Base-by-base conservation (phyloP, 345 rosid species). In the Conringia planisiliqua region DNA sequence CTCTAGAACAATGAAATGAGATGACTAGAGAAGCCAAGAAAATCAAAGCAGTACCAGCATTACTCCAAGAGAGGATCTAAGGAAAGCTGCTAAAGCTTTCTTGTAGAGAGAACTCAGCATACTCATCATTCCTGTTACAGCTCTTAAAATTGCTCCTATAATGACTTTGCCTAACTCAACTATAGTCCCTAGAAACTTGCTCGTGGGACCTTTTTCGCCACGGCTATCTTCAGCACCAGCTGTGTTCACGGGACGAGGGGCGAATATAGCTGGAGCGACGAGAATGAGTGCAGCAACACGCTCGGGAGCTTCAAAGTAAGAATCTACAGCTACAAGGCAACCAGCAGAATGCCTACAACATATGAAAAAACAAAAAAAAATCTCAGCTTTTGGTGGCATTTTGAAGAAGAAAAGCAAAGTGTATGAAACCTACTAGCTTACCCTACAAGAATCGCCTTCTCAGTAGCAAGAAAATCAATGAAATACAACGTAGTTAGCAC, bases 301-400 rank as follows among this genome's bases (percentile, higher is more conserved):
- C 78, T 90, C 95, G 0, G 97, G 98, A 81, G 96, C 91, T 83
- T 94, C 91, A 72, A 89, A 87, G 78, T 94, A 94, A 22, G 97
- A 36, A 74, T 94, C 77, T 39, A 94, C 75, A 12, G 98, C 96
- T 42, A 91, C 89, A 83, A 88, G 86, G 30, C 87, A 84, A 68
- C 97, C 96, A 38, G 97, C 96, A 42, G 98, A 94, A 72, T 90
- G 97, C 81, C 98, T 91, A 83, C 33, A 56, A 62, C 51, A 68
- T 57, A 57, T 36, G 50, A 3, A 65, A 33, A 16, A 12, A 35
- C 6, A 6, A 44, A 3, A 56, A 73, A 11, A 1, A 56, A 75
- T 27, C 32, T 72, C 43, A 75, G 56, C 57, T 35, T 43, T 63
- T 52, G 27, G 10, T 44, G 13, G 20, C 35, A 30, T 7, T 5